Percentiles rank a stretch among this genome's conserved stretches.
Evolutionary conservation across 352 stramenopile genomes (phyloP).

Genomic region (Elongisporangium prolatum): DNA sequence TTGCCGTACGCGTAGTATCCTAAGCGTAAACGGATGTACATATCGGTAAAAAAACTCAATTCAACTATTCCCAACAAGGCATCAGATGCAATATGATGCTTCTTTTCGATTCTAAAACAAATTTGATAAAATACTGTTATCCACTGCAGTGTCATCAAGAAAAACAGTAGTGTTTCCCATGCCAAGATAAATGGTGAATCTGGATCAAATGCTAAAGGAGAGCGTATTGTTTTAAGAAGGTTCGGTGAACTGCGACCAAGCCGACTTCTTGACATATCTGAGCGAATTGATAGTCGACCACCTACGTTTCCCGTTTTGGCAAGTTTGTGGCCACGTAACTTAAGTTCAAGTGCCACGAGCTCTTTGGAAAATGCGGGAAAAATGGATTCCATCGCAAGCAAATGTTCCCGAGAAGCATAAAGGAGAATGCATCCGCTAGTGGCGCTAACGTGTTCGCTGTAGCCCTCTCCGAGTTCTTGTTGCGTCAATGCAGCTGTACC

Average conservation of each 20-base stretch:
- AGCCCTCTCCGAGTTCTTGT: constrained; percentile 11
- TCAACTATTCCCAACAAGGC: constrained; percentile 25
- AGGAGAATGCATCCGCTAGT: constrained; percentile 45
- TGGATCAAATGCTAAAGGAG: constrained; percentile 19
- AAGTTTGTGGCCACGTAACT: constrained; percentile 31
- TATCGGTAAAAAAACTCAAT: constrained; percentile 31
- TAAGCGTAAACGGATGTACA: constrained; percentile 36
- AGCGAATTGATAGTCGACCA: not conserved
- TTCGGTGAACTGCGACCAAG: not conserved
- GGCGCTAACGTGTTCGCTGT: constrained; percentile 30
- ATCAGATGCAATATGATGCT: constrained; percentile 5
- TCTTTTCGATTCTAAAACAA: constrained; percentile 18
- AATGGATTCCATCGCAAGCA: constrained; percentile 27
- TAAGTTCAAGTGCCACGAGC: constrained; percentile 36
- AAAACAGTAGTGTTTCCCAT: constrained; percentile 26
- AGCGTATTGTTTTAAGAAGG: not conserved
- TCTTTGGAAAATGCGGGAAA: constrained; percentile 34
- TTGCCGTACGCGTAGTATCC: constrained; percentile 55
- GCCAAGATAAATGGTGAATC: constrained; percentile 19
- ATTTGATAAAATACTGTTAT: constrained; percentile 34
- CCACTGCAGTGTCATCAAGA: constrained; percentile 28
- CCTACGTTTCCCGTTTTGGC: constrained; percentile 13
- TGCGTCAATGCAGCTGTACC: not conserved
- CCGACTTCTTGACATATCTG: not conserved
- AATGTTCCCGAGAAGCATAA: constrained; percentile 31